Conservation (phyloP, 768 basidiomycete genomes). For the Suillus tomentosus region DNA sequence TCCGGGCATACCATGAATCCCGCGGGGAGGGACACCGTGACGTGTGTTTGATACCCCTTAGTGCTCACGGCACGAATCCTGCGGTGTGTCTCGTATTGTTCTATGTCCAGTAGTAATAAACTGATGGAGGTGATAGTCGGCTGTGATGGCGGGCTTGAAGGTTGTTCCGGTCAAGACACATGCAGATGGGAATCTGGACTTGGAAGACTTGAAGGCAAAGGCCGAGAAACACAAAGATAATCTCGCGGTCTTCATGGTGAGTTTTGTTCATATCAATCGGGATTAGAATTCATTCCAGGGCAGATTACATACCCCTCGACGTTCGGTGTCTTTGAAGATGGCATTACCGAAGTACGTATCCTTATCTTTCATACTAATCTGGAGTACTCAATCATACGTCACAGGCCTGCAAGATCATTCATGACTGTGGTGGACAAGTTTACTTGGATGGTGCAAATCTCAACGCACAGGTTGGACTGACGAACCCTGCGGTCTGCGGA, state of each 20-base stretch:
- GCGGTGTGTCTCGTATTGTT: constrained; percentile 60
- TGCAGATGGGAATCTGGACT: constrained; percentile 84
- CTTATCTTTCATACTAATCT: not conserved
- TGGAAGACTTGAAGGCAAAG: constrained; percentile 82
- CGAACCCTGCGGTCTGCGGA: constrained; percentile 92
- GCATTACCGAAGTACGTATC: constrained; percentile 66
- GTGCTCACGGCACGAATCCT: constrained; percentile 98
- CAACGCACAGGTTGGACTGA: constrained; percentile 91
- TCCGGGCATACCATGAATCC: constrained; percentile 92
- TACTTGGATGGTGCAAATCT: constrained; percentile 96
- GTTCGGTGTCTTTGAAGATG: constrained; percentile 96
- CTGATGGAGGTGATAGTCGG: constrained; percentile 60
- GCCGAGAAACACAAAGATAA: constrained; percentile 90
- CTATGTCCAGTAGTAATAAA: not conserved
- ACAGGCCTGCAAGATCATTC: constrained; percentile 90
- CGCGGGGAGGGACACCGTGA: constrained; percentile 84
- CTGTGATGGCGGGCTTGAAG: constrained; percentile 95
- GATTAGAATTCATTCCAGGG: constrained; percentile 14
- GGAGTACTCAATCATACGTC: not conserved
- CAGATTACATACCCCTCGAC: constrained; percentile 97
- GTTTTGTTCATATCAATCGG: constrained; percentile 23
- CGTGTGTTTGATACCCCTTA: constrained; percentile 91
- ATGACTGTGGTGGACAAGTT: constrained; percentile 94
- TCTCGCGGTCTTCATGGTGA: constrained; percentile 93
- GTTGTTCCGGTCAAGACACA: constrained; percentile 94